Conservation (phyloP, 2,329 filamentous ascomycete species). For the Thelonectria blattea region DNA sequence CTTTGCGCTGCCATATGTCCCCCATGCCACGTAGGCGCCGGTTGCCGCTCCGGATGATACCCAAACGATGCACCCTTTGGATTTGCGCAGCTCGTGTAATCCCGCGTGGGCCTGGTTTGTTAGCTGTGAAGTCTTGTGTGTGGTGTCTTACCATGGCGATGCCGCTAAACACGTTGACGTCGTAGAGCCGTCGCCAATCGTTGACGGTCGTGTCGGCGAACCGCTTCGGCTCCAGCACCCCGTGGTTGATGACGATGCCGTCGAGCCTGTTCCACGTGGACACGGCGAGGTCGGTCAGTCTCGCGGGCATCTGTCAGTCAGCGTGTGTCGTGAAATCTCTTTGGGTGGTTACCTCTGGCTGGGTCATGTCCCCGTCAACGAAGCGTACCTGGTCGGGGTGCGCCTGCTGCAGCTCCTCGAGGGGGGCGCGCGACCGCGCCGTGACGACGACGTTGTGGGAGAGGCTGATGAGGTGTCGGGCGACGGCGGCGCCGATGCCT, state of each 20-base stretch:
- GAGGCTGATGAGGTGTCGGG: conserved; percentile 56
- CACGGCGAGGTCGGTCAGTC: conserved; percentile 69
- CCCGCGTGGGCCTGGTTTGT: conserved; percentile 69
- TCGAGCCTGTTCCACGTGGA: conserved; percentile 76
- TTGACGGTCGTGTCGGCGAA: conserved; percentile 71
- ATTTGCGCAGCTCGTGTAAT: conserved; percentile 70
- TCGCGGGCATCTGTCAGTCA: conserved; percentile 56
- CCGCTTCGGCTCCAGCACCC: conserved; percentile 76
- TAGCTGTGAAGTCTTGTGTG: background rate
- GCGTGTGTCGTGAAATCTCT: background rate
- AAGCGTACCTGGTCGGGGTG: conserved; percentile 59
- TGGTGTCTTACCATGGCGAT: conserved; percentile 71
- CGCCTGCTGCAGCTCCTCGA: conserved; percentile 58
- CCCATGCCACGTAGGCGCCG: conserved; percentile 74
- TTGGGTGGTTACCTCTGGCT: conserved; percentile 51
- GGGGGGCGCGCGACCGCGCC: conserved; percentile 57
- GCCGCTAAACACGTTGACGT: conserved; percentile 86
- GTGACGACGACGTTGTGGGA: conserved; percentile 66
- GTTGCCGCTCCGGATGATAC: conserved; percentile 79
- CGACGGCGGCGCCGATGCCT: conserved; percentile 65
- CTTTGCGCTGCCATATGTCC: conserved; percentile 82
- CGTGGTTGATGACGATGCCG: conserved; percentile 87
- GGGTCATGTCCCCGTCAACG: conserved; percentile 61
- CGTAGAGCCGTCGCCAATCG: conserved; percentile 78
- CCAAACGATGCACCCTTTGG: conserved; percentile 75